phyloP scores from a whole-genome alignment of 768 basidiomycete genomes.

The Hygrophoropsis aurantiaca region DNA sequence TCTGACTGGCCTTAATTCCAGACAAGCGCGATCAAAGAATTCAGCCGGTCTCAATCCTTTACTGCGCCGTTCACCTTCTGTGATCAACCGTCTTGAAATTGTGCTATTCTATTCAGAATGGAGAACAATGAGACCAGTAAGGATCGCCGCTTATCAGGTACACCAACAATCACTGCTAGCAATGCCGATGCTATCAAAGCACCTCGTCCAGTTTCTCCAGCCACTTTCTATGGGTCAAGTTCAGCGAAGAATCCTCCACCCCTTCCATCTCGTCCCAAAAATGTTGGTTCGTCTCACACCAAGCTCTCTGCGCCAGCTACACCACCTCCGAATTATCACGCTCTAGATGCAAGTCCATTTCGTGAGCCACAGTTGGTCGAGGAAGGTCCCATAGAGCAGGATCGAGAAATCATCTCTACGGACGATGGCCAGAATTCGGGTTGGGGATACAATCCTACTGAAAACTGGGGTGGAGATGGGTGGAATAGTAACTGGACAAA shows the following conservation, averaged over 20 bases:
- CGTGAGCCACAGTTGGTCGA: slow-evolving; percentile 58
- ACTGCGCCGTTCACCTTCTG: background rate
- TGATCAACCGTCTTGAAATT: background rate
- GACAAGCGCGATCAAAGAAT: no score
- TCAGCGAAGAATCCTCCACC: slow-evolving; percentile 30
- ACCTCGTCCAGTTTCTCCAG: slow-evolving; percentile 24
- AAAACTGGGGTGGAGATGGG: slow-evolving; percentile 2
- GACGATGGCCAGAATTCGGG: slow-evolving; percentile 24
- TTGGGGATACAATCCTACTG: no score
- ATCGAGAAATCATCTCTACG: slow-evolving; percentile 36
- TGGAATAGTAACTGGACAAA: slow-evolving; percentile 29
- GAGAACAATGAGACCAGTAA: slow-evolving; percentile 47
- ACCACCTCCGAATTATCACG: slow-evolving; percentile 25
- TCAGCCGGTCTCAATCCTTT: no score
- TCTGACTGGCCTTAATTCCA: no score
- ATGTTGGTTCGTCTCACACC: slow-evolving; percentile 37
- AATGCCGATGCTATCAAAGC: slow-evolving; percentile 31
- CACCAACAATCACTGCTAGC: slow-evolving; percentile 39
- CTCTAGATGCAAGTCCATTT: slow-evolving; percentile 30
- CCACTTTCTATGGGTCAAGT: slow-evolving; percentile 26
- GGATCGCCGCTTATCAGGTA: slow-evolving; percentile 27
- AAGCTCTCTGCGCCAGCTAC: slow-evolving; percentile 25
- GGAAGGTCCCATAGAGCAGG: slow-evolving; percentile 38
- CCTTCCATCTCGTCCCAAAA: slow-evolving; percentile 32
- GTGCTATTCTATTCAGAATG: slow-evolving; percentile 30